These are phyloP conservation scores for Rhizophagus clarus DNA, from an alignment of 192 early-diverging fungal species.

Conservation along the genomic window DNA sequence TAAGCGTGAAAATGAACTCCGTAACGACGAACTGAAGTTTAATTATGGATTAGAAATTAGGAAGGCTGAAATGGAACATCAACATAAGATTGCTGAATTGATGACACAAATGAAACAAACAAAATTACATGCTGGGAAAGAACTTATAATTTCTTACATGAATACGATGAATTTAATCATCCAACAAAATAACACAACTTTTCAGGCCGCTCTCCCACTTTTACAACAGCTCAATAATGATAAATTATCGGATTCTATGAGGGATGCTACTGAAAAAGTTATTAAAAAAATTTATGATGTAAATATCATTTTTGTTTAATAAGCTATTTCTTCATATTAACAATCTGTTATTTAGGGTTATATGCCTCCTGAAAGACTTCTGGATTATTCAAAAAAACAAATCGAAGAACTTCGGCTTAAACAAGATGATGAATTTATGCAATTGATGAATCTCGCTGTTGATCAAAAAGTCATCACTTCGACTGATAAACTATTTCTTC, in stretches of 20 bases:
- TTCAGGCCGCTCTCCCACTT: not conserved
- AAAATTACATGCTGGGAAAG: slow-evolving; percentile 21
- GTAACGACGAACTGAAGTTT: not conserved
- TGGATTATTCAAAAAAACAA: not conserved
- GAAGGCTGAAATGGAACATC: slow-evolving; percentile 3
- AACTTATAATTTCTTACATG: not conserved
- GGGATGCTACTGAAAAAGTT: not conserved
- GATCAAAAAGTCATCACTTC: not conserved
- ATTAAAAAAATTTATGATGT: not conserved
- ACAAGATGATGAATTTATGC: not conserved
- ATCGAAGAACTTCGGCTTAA: not conserved
- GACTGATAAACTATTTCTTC: not conserved
- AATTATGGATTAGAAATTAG: not conserved
- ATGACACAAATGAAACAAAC: slow-evolving; percentile 10
- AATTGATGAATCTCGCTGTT: not conserved
- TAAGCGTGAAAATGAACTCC: not conserved
- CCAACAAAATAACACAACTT: not conserved
- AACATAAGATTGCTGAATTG: slow-evolving; percentile 21
- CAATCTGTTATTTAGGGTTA: not conserved
- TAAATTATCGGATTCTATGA: not conserved
- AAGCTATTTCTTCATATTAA: not conserved
- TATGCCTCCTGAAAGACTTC: not conserved
- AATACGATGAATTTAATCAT: not conserved
- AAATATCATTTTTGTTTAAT: not conserved
- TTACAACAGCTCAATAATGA: not conserved